A percentile compares a stretch with the other conserved stretches of the same genome.
These are phyloP conservation scores for Phymatotrichopsis omnivora DNA, from an alignment of 2,329 filamentous ascomycete genomes.

Conservation along the genomic window DNA sequence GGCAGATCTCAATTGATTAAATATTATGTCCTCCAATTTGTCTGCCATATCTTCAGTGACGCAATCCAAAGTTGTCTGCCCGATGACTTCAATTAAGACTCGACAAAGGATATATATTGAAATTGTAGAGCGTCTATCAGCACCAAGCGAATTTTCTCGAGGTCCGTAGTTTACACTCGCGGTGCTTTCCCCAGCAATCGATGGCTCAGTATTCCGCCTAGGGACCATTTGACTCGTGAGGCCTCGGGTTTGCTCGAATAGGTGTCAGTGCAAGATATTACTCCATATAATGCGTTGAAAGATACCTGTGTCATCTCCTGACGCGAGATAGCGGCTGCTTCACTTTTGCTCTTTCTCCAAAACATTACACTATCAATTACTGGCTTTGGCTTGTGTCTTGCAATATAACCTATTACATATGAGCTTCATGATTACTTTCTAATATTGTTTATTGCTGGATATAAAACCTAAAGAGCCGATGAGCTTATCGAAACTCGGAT, in stretches of 20 bases:
- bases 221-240: conserved; percentile 33
- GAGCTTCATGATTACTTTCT: conserved; percentile 8
- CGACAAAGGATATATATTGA: conserved; percentile 94
- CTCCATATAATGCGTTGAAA: background rate
- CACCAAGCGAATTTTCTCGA: conserved; percentile 36
- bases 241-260: conserved; percentile 18
- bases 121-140: conserved; percentile 81
- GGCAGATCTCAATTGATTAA: conserved; percentile 82
- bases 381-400: conserved; percentile 84
- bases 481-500: conserved; percentile 84
- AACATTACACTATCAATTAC: conserved; percentile 96
- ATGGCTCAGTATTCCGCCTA: conserved; percentile 65
- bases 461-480: conserved; percentile 59
- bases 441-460: background rate
- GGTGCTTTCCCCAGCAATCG: conserved; percentile 38
- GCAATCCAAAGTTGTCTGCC: conserved; percentile 69
- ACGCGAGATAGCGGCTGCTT: conserved; percentile 63
- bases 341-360: conserved; percentile 93
- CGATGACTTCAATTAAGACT: conserved; percentile 86
- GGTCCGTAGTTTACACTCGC: conserved; percentile 33
- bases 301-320: conserved; percentile 33
- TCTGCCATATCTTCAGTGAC: conserved; percentile 89
- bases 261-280: conserved; percentile 9
- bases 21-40: conserved; percentile 89
- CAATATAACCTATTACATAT: conserved; percentile 60